Conservation (phyloP, 306 rosid genomes). For the Quercus agrifolia region DNA sequence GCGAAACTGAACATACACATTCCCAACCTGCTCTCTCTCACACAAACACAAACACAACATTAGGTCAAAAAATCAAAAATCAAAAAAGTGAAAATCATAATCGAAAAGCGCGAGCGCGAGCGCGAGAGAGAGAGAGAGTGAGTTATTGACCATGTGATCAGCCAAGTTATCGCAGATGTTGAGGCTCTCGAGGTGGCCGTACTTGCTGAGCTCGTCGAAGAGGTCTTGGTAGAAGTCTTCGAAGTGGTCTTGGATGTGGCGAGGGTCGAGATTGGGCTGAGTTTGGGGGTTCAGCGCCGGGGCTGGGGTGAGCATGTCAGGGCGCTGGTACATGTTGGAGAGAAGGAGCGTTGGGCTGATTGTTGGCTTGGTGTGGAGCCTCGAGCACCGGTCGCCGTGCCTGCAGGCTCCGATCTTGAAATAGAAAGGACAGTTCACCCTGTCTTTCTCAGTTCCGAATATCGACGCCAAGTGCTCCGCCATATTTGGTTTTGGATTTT, state of each 20-base stretch:
- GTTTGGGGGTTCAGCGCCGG: constrained; percentile 54
- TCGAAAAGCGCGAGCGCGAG: neutral
- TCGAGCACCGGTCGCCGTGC: constrained; percentile 95
- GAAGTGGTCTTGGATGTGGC: constrained; percentile 89
- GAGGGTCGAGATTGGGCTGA: constrained; percentile 79
- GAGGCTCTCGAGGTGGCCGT: constrained; percentile 88
- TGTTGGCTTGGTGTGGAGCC: constrained; percentile 95
- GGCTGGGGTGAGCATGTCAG: constrained; percentile 65
- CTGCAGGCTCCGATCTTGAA: constrained; percentile 99
- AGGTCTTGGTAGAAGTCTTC: constrained; percentile 97
- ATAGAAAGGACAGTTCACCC: constrained; percentile 98
- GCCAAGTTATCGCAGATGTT: constrained; percentile 97
- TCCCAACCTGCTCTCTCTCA: constrained; percentile 63
- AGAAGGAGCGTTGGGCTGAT: constrained; percentile 93
- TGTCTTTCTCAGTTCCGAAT: constrained; percentile 95
- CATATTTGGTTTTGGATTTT: constrained; percentile 26
- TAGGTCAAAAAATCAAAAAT: neutral
- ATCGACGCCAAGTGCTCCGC: constrained; percentile 99
- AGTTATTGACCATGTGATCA: constrained; percentile 76
- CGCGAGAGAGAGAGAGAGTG: neutral
- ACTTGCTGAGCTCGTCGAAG: constrained; percentile 92
- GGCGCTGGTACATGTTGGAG: constrained; percentile 96
- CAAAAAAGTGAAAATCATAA: neutral
- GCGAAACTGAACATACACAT: constrained; percentile 79
- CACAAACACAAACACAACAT: neutral